Conservation (phyloP, 2,329 filamentous ascomycete species). For the Xylariaceae sp. region DNA sequence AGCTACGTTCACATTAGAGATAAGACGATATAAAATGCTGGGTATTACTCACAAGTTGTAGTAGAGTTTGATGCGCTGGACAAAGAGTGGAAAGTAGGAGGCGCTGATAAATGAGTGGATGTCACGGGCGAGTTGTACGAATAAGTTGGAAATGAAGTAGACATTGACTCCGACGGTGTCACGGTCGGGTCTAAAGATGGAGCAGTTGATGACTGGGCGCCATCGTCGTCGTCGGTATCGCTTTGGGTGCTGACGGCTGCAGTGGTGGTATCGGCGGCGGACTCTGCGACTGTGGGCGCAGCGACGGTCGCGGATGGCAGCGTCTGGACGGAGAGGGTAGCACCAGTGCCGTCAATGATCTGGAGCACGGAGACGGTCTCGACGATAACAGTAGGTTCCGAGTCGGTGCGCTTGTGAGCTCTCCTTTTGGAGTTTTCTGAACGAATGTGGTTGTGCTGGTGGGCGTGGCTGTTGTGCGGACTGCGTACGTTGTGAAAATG, state of each 20-base stretch:
- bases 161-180: constrained; percentile 26
- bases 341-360: constrained; percentile 45
- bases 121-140: constrained; percentile 26
- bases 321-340: constrained; percentile 41
- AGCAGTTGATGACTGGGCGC: constrained; percentile 11
- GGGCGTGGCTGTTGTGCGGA: constrained; percentile 29
- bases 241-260: constrained; percentile 4
- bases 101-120: constrained; percentile 27
- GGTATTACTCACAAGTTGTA: constrained; percentile 6
- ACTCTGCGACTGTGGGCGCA: constrained; percentile 23
- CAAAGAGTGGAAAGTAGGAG: constrained; percentile 24
- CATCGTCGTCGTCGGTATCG: constrained; percentile 18
- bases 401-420: constrained; percentile 17
- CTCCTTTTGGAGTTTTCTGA: constrained; percentile 14
- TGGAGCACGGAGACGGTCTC: constrained; percentile 54
- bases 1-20: constrained; percentile 10
- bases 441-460: constrained; percentile 29
- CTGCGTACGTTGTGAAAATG: constrained; percentile 20
- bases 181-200: constrained; percentile 23
- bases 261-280: constrained; percentile 32
- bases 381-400: constrained; percentile 40
- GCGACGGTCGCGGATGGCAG: constrained; percentile 29
- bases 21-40: background rate
- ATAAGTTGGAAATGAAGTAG: constrained; percentile 27
- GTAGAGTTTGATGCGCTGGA: constrained; percentile 23